Evolutionary conservation across 2,329 filamentous ascomycete genomes (phyloP), one percentile per base, ranked within the genome.

Genomic region (Claviceps lovelessii): DNA sequence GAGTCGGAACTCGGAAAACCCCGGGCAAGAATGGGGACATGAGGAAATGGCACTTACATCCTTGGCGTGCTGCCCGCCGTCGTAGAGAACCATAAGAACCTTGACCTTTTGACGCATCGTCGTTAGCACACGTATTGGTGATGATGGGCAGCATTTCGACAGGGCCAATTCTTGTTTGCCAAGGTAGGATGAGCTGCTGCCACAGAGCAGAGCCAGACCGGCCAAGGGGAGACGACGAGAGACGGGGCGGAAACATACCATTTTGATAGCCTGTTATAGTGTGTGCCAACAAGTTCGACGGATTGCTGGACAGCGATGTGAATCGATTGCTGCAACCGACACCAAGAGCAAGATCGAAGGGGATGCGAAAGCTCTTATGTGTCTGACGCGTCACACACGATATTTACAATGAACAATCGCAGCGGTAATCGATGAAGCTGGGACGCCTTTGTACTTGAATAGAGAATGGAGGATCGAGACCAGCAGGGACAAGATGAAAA

Each of bases 1-100:
- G 19, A 17, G 42, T 6, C 10, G 42, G 13, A 45, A 5, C 23
- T 23, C 8, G 13, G 4, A 28, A 13, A 15, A 28, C 2, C 23
- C 23, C 1, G 37, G 37, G 13, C 5, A 5, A 13, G 13, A 17
- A 17, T 10, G 35, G 35, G 15, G 15, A 17, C 2, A 17, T 13
- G n/a, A 11, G 17, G 9, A 29, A 46, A 2, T 39, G 17, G 47
- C 52, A 67, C 76, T 71, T 70, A 94, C 89, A 68, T 96, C 80
- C 73, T 86, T 76, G 75, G 90, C 90, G 77, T 95, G 89, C 76
- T 89, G 77, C 70, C 83, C 80, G 71, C 90, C 90, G 74, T 96
- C 90, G 79, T 96, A 96, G 64, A 95, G 81, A 65, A 95, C 88
- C 68, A 90, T 79, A 70, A 96, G 85, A 75, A 96, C 88, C 78